Base-by-base conservation (phyloP, 805 yeast genomes). In the Ogataea angusta region DNA sequence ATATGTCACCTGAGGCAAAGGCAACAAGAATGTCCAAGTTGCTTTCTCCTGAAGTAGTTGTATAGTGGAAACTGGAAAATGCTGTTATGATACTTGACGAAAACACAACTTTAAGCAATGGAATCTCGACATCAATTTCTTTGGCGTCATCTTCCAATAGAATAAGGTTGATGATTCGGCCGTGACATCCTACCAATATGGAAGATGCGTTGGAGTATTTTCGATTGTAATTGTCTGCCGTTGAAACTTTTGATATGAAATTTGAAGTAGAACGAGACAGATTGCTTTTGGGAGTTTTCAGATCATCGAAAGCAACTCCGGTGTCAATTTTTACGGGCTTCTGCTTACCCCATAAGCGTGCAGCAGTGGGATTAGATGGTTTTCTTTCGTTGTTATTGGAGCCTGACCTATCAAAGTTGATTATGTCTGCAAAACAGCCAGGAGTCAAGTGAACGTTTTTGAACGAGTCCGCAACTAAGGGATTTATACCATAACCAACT, bases 1-100 rank as follows among this genome's bases (percentile, higher is more conserved):
- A 47, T 2, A 84, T 58, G 49, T 80, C 87, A n/a, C 91, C 88
- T 1, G 79, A 63, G 14, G 81, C 75, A 46, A 79, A 73, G 1
- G 91, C 93, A 14, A 81, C 47, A 2, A 78, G 61, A 6, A 80
- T 65, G 37, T 80, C 80, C 6, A 83, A 62, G 26, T 64, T 64
- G 21, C 54, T 53, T 13, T 63, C 67, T n/a, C 57, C 56, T 3
- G 46, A 48, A 6, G 54, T 30, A 4, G 54, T 40, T 3, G 38
- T 38, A 16, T 51, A 50, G 7, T 57, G 51, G 38, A 67, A 64
- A 2, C 68, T 44, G 12, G 65, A 55, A 28, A 73, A 38, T 4
- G 67, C 52, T 0, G 80, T 72, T 2, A 73, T 62, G 9, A 72
- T 53, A n/a, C 67, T 54, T 3, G 53, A 47, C 3, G 63, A 58